A percentile compares a stretch with the other conserved stretches of the same genome.
Evolutionary conservation across 495 filamentous ascomycete species (phyloP).

Genomic region (Ascobolus immersus): DNA sequence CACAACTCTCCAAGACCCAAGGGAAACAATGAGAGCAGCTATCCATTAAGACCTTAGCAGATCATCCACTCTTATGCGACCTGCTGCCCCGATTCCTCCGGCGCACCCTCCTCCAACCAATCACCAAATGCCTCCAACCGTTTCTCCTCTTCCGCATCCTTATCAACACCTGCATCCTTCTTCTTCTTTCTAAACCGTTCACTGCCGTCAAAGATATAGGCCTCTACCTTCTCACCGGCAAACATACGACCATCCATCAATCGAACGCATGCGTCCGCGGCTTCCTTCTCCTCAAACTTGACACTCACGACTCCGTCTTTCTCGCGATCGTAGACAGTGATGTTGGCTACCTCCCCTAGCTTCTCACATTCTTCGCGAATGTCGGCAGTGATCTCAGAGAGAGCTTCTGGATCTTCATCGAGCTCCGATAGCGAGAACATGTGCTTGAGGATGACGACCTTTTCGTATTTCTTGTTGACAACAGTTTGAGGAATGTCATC

Average conservation of each 20-base stretch:
- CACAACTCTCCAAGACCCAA: too few relatives aligned
- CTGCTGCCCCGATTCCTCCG: too few relatives aligned
- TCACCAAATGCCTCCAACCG: constrained; percentile 18
- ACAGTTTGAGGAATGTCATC: constrained; percentile 45
- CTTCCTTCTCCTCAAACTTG: constrained; percentile 39
- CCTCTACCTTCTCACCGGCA: constrained; percentile 43
- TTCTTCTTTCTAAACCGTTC: constrained; percentile 54
- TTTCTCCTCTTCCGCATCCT: constrained; percentile 18
- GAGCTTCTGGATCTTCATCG: constrained; percentile 53
- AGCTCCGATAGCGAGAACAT: constrained; percentile 84
- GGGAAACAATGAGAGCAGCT: too few relatives aligned
- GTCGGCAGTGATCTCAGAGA: constrained; percentile 83
- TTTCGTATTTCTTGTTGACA: constrained; percentile 38
- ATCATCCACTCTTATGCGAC: too few relatives aligned
- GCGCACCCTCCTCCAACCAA: constrained; percentile 12
- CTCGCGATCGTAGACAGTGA: constrained; percentile 72
- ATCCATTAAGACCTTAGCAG: too few relatives aligned
- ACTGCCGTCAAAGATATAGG: constrained; percentile 46
- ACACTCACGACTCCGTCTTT: constrained; percentile 69
- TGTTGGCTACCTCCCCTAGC: constrained; percentile 68
- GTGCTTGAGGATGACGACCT: constrained; percentile 66
- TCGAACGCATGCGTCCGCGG: constrained; percentile 46
- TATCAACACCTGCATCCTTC: constrained; percentile 21
- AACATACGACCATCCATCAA: constrained; percentile 65
- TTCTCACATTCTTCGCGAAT: constrained; percentile 74